These are phyloP conservation scores for Brettanomyces naardenensis DNA, from an alignment of 805 yeast genomes.

Conservation along the genomic window DNA sequence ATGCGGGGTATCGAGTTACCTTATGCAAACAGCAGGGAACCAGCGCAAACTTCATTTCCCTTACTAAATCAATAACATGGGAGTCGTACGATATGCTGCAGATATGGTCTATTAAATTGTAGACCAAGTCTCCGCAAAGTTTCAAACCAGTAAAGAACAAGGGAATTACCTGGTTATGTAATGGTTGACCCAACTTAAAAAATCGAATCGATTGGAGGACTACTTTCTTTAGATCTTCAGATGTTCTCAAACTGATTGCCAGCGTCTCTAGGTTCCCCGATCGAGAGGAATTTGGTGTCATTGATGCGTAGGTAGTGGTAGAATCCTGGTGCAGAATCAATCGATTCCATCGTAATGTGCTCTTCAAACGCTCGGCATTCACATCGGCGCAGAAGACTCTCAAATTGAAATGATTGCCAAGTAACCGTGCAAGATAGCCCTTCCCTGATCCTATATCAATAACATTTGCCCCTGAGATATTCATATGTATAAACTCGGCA, in stretches of 20 bases:
- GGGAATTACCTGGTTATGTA: background rate
- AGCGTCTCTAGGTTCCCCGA: conserved; percentile 12
- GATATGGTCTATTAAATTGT: conserved; percentile 11
- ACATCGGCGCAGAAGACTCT: conserved; percentile 19
- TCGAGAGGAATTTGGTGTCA: no score
- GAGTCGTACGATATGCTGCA: background rate
- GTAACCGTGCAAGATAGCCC: conserved; percentile 21
- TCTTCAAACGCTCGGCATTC: conserved; percentile 13
- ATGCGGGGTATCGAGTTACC: conserved; percentile 7
- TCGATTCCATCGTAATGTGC: conserved; percentile 15
- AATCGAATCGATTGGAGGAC: conserved; percentile 5
- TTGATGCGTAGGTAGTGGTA: no score
- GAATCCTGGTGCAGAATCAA: conserved; percentile 14
- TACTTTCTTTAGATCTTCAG: conserved; percentile 6
- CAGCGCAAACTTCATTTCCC: conserved; percentile 2
- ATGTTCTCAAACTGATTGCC: conserved; percentile 2
- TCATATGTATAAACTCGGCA: background rate
- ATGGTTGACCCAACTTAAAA: conserved; percentile 7
- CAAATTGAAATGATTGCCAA: conserved; percentile 11
- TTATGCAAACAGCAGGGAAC: conserved; percentile 18
- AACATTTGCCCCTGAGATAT: conserved; percentile 1
- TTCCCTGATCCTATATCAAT: conserved; percentile 27
- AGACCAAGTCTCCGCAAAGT: conserved; percentile 22
- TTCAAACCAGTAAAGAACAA: conserved; percentile 15
- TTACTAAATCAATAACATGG: background rate